Percentiles rank a stretch among this genome's conserved stretches.
These are phyloP conservation scores for Ustilago cynodontis DNA, from an alignment of 1,284 basidiomycete species.

Conservation along the genomic window DNA sequence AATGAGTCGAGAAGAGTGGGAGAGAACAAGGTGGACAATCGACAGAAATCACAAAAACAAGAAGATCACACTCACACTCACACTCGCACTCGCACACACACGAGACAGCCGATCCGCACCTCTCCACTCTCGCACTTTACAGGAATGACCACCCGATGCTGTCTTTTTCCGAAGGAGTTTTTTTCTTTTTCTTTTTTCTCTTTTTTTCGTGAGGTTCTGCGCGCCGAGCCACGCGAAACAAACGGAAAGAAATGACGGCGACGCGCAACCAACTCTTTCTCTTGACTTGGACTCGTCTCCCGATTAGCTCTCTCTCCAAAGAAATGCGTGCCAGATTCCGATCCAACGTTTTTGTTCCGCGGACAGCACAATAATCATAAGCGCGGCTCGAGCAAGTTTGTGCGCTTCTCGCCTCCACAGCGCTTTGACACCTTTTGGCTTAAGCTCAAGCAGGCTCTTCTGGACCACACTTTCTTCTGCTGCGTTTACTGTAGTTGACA, in stretches of 20 bases:
- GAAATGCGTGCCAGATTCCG: background rate
- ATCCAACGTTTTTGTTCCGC: background rate
- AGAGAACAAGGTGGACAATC: background rate
- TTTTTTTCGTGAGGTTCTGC: background rate
- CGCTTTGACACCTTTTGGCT: background rate
- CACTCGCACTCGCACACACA: background rate
- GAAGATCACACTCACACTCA: constrained; percentile 3
- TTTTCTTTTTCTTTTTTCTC: background rate
- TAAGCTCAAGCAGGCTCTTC: background rate
- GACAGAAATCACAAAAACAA: background rate
- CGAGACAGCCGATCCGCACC: constrained; percentile 6
- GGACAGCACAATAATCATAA: background rate
- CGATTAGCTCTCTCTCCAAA: no score
- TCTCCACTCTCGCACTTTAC: no score
- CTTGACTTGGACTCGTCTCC: no score
- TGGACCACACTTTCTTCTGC: background rate
- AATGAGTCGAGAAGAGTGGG: background rate
- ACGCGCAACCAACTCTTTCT: background rate
- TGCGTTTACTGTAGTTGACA: background rate
- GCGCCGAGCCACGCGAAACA: constrained; percentile 1
- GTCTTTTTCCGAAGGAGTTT: background rate
- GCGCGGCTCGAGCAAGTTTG: background rate
- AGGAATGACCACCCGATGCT: background rate
- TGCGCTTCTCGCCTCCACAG: background rate
- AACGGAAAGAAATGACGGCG: constrained; percentile 1